phyloP scores from a whole-genome alignment of 257 asterid genomes.

The Solanum pennellii region DNA sequence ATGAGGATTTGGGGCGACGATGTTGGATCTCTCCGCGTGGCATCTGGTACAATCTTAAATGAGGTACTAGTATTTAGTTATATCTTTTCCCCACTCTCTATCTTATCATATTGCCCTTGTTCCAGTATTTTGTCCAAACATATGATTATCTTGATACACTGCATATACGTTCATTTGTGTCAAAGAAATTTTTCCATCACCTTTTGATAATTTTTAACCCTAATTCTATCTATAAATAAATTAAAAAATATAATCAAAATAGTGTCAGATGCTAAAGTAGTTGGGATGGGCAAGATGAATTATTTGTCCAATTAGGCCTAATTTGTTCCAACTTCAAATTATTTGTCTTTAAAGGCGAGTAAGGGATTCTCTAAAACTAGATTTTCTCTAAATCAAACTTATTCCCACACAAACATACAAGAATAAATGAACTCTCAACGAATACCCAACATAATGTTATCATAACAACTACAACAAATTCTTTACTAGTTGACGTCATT shows the following conservation, averaged over 20 bases:
- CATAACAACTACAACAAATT: not conserved
- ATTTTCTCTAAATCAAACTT: not conserved
- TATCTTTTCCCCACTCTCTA: not conserved
- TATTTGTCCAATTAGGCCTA: not conserved
- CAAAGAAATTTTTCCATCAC: not conserved
- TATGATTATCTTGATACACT: not conserved
- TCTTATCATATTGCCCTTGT: not conserved
- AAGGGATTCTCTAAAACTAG: not conserved
- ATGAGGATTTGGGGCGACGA: slow-evolving; percentile 73
- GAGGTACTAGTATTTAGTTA: slow-evolving; percentile 38
- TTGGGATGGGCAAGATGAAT: not conserved
- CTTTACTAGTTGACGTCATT: not conserved
- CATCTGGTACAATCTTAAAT: slow-evolving; percentile 91
- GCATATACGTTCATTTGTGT: not conserved
- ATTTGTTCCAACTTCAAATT: not conserved
- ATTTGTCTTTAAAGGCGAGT: not conserved
- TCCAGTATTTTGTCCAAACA: not conserved
- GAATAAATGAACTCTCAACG: not conserved
- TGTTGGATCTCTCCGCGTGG: slow-evolving; percentile 57
- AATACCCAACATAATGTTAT: not conserved
- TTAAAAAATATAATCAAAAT: not conserved
- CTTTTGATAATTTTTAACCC: not conserved
- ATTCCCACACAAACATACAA: not conserved
- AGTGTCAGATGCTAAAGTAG: not conserved
- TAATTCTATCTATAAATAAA: not conserved